Percentiles rank a stretch among this genome's conserved stretches.
Conservation (phyloP, 2,329 filamentous ascomycete genomes). For the Alternaria sp. region DNA sequence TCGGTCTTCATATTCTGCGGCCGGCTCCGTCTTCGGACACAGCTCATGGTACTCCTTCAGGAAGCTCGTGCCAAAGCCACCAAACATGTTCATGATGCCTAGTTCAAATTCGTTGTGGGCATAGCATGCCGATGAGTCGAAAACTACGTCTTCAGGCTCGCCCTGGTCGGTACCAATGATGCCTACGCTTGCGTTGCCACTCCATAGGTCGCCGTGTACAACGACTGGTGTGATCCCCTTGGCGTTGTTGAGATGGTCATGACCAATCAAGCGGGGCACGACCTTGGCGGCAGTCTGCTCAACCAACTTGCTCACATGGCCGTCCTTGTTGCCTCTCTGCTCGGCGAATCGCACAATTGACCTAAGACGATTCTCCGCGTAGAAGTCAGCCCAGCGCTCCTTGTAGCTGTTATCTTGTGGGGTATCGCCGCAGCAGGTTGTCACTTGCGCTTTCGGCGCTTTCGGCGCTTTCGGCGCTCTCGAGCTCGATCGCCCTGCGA, state of each 20-base stretch:
- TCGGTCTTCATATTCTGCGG: constrained; percentile 84
- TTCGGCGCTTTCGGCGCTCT: constrained; percentile 56
- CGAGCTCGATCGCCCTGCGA: constrained; percentile 40
- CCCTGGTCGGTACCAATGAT: constrained; percentile 62
- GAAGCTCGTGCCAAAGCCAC: constrained; percentile 77
- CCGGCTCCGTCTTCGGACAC: constrained; percentile 81
- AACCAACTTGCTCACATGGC: constrained; percentile 68
- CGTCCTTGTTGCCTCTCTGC: constrained; percentile 69
- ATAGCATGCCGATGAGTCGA: constrained; percentile 82
- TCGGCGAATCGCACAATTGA: constrained; percentile 68
- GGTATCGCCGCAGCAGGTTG: constrained; percentile 87
- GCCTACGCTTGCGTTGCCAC: constrained; percentile 78
- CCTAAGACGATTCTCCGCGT: constrained; percentile 76
- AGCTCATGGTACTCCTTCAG: constrained; percentile 78
- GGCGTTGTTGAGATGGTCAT: constrained; percentile 68
- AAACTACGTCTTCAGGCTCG: constrained; percentile 82
- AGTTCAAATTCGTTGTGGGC: constrained; percentile 89
- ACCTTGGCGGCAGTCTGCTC: constrained; percentile 70
- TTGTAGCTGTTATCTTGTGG: constrained; percentile 79
- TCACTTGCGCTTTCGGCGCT: constrained; percentile 76
- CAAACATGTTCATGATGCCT: constrained; percentile 97
- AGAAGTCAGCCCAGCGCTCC: constrained; percentile 84
- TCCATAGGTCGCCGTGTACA: constrained; percentile 93
- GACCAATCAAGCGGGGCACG: constrained; percentile 78
- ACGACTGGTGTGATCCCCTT: constrained; percentile 76